Base-by-base conservation (phyloP, 179 eudicot species). In the Patellifolia procumbens region DNA sequence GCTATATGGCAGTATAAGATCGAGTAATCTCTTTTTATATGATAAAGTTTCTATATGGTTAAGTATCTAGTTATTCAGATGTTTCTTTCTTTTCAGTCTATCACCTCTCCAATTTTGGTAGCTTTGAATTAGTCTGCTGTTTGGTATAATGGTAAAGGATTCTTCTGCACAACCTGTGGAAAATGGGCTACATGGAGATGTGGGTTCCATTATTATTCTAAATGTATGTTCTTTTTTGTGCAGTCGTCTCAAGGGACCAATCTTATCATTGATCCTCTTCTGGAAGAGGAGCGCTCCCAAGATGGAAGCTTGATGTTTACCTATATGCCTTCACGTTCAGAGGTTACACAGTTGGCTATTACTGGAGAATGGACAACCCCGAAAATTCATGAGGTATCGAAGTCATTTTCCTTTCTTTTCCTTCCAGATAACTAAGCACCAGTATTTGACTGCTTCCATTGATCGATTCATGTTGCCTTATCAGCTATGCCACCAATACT, bases 291-390 rank as follows among this genome's bases (percentile, higher is more conserved):
- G 85, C 86, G 83, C 83, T 80, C 85, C 79, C 91, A 92, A 90
- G 99, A 93, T 80, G 99, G 97, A 68, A 87, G 95, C 79, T 81
- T 93, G 39, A 80, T 90, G 90, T 79, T 94, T 49, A 85, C 97
- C 34, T 88, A 88, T 75, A 91, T 92, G 94, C 91, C 98, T 74
- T 88, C 89, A n/a, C 93, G 97, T 56, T 85, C 87, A 26, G 97
- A 92, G 86, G 93, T 94, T 34, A 94, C 97, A 34, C 98, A 94
- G 71, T 77, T 94, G 85, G 86, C 88, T 53, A 73, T 91, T 71
- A 84, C 97, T 1, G 98, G 97, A 76, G 95, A 93, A 79, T 95
- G 97, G 99, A 85, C 97, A 10, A 86, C 95, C 37, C 82, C 92
- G 24, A 90, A 89, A 82, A 87, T 91, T 81, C 88, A 91, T 4